Evolutionary conservation across 352 stramenopile species (phyloP).

Genomic region (Pythium dissimile): DNA sequence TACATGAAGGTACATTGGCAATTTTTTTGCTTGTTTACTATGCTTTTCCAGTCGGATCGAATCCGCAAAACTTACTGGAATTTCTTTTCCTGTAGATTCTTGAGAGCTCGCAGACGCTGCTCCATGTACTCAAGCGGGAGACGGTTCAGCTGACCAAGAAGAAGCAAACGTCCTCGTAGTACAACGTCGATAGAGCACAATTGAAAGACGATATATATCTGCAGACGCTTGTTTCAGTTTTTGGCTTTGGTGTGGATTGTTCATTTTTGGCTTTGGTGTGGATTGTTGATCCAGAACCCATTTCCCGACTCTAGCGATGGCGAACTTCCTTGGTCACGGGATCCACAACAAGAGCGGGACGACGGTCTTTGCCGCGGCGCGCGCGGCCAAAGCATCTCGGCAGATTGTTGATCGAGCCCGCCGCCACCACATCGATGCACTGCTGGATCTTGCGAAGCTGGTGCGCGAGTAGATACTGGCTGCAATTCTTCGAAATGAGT

Average conservation of each 20-base stretch:
- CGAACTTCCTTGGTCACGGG: conserved; percentile 51
- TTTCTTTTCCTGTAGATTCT: conserved; percentile 62
- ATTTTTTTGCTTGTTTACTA: background rate
- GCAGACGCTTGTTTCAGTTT: no score
- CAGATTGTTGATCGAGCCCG: conserved; percentile 18
- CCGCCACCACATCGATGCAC: conserved; percentile 59
- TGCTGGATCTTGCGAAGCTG: conserved; percentile 68
- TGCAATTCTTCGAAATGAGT: conserved; percentile 36
- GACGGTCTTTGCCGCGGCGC: conserved; percentile 67
- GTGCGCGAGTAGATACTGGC: conserved; percentile 59
- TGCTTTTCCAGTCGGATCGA: no score
- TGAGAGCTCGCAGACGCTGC: conserved; percentile 92
- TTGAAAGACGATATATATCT: no score
- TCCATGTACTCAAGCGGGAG: conserved; percentile 94
- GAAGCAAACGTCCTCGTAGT: conserved; percentile 85
- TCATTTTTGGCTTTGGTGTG: no score
- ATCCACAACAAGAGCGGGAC: conserved; percentile 65
- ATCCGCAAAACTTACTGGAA: background rate
- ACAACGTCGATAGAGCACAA: no score
- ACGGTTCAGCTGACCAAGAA: conserved; percentile 94
- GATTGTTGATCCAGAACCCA: background rate
- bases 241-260: no score
- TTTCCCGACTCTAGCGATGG: conserved; percentile 39
- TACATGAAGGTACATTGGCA: conserved; percentile 90
- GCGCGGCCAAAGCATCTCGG: conserved; percentile 52